phyloP scores from a whole-genome alignment of 2,329 filamentous ascomycete species.

The Cryphonectria nitschkei region DNA sequence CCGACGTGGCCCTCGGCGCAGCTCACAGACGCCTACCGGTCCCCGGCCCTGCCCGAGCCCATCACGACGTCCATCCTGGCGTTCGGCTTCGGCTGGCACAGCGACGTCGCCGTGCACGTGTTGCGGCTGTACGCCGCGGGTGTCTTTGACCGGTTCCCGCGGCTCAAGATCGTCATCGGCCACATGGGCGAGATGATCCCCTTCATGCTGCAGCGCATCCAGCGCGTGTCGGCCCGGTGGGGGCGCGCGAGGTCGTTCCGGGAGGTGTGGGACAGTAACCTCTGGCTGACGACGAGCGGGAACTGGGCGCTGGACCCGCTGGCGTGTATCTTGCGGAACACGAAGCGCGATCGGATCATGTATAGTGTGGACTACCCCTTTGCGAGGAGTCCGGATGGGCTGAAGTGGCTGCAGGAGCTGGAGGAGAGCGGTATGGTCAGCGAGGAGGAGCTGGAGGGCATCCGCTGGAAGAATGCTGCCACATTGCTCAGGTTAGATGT shows the following conservation, averaged over 20 bases:
- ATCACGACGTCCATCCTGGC: constrained; percentile 42
- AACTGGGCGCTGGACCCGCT: constrained; percentile 54
- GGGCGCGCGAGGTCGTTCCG: constrained; percentile 43
- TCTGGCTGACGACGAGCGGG: constrained; percentile 62
- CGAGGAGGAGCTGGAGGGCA: constrained; percentile 50
- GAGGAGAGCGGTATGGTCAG: constrained; percentile 53
- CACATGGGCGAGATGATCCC: constrained; percentile 59
- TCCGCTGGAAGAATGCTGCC: constrained; percentile 56
- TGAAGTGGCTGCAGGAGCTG: constrained; percentile 52
- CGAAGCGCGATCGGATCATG: constrained; percentile 53
- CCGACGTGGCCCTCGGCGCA: constrained; percentile 22
- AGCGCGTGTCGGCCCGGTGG: constrained; percentile 35
- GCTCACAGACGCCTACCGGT: constrained; percentile 40
- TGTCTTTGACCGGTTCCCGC: constrained; percentile 58
- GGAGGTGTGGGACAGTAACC: constrained; percentile 58
- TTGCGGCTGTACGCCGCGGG: constrained; percentile 55
- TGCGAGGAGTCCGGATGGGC: constrained; percentile 51
- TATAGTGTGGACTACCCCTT: constrained; percentile 65
- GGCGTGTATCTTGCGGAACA: constrained; percentile 48
- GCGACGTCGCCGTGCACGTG: constrained; percentile 51
- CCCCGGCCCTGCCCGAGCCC: constrained; percentile 29
- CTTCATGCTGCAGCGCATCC: constrained; percentile 55
- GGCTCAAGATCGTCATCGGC: constrained; percentile 57
- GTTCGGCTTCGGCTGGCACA: constrained; percentile 55
- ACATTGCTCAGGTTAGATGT: constrained; percentile 45